Evolutionary conservation across 805 yeast genomes (phyloP).

Genomic region (Wickerhamiella hasegawae): DNA sequence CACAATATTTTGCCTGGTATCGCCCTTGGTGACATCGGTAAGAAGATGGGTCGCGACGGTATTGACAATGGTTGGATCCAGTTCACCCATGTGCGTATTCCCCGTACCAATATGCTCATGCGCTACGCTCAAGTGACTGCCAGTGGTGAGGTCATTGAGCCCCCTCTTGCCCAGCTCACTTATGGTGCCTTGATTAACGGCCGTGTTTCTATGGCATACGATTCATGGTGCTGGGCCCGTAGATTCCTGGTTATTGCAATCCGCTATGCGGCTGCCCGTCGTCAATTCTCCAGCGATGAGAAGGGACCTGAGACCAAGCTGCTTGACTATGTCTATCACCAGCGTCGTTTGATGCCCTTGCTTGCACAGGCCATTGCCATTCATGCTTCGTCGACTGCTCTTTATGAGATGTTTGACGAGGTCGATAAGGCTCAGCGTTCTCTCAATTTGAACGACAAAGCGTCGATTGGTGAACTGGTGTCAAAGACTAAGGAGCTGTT

Average conservation of each 20-base stretch:
- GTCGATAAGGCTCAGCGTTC: slow-evolving; percentile 31
- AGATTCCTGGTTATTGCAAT: slow-evolving; percentile 62
- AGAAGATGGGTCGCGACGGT: slow-evolving; percentile 84
- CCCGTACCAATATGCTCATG: slow-evolving; percentile 59
- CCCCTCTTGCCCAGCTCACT: slow-evolving; percentile 69
- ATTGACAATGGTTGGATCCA: slow-evolving; percentile 91
- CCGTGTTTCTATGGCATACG: slow-evolving; percentile 71
- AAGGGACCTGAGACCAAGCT: slow-evolving; percentile 39
- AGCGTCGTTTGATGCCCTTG: slow-evolving; percentile 64
- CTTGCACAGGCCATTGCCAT: slow-evolving; percentile 58
- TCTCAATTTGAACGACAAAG: slow-evolving; percentile 25
- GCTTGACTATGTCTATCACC: slow-evolving; percentile 73
- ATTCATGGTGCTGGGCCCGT: slow-evolving; percentile 61
- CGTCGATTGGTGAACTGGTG: slow-evolving; percentile 34
- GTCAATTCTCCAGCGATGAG: slow-evolving; percentile 45
- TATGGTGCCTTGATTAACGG: slow-evolving; percentile 72
- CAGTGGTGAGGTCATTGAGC: slow-evolving; percentile 48
- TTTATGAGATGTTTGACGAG: slow-evolving; percentile 33
- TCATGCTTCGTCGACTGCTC: slow-evolving; percentile 47
- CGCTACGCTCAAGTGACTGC: slow-evolving; percentile 50
- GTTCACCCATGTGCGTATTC: slow-evolving; percentile 60
- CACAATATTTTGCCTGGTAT: slow-evolving; percentile 61
- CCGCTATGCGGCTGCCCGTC: slow-evolving; percentile 68
- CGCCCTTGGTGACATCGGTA: slow-evolving; percentile 71
- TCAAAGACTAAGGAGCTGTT: slow-evolving; percentile 52